These are phyloP conservation scores for Phoenix dactylifera DNA, from an alignment of 176 grass and related monocot genomes.

Conservation along the genomic window DNA sequence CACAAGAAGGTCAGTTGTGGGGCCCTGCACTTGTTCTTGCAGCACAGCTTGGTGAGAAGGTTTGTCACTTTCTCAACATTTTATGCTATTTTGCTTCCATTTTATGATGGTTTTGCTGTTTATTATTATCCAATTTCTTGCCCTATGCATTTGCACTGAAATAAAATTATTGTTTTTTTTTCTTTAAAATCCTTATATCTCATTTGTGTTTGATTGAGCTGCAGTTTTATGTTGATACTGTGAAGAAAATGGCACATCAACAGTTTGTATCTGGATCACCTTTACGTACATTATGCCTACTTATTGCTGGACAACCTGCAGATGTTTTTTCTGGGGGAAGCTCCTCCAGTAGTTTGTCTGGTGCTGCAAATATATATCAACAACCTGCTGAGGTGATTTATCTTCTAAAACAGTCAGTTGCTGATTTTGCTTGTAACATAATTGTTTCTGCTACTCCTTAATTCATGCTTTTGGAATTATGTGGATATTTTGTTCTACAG, in stretches of 20 bases:
- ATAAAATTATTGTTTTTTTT: neutral
- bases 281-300: conserved; percentile 83
- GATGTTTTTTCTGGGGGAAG: conserved; percentile 76
- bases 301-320: conserved; percentile 92
- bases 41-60: conserved; percentile 84
- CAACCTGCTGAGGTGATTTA: conserved; percentile 66
- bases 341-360: conserved; percentile 27
- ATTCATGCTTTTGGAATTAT: no score
- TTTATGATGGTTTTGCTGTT: conserved; percentile 3
- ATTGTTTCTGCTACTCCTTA: no score
- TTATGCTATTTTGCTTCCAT: neutral
- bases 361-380: conserved; percentile 25
- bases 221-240: conserved; percentile 91
- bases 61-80: conserved; percentile 14
- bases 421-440: neutral
- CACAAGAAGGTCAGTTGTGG: conserved; percentile 94
- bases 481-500: no score
- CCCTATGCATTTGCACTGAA: neutral
- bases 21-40: conserved; percentile 92
- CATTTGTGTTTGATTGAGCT: conserved; percentile 1
- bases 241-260: conserved; percentile 92
- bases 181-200: no score
- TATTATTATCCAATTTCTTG: neutral
- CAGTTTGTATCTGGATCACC: conserved; percentile 84
- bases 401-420: neutral